phyloP scores from a whole-genome alignment of 306 rosid genomes.

The Prunus padus region DNA sequence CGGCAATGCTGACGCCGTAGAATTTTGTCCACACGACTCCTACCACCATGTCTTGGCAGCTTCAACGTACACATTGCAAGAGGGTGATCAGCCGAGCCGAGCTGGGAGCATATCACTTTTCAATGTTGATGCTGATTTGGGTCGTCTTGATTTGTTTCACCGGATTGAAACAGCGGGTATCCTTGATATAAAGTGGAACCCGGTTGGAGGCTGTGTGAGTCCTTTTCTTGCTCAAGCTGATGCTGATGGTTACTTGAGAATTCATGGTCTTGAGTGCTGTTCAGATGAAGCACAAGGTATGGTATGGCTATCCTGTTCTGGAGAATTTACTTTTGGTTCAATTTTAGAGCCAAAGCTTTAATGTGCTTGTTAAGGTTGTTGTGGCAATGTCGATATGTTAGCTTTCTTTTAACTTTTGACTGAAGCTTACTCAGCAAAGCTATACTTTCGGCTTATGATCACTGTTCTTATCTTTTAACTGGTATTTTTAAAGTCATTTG shows the following conservation, averaged over 20 bases:
- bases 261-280: conserved; percentile 42
- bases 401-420: neutral
- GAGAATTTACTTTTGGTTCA: neutral
- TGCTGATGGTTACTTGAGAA: conserved; percentile 81
- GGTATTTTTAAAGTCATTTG: conserved; percentile 16
- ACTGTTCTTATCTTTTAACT: neutral
- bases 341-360: neutral
- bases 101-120: conserved; percentile 78
- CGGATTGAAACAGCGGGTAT: conserved; percentile 59
- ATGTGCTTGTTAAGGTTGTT: neutral
- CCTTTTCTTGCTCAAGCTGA: conserved; percentile 74
- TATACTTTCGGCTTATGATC: neutral
- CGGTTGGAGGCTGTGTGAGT: conserved; percentile 36
- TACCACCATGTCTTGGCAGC: conserved; percentile 63
- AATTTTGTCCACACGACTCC: conserved; percentile 70
- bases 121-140: conserved; percentile 36
- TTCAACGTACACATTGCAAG: conserved; percentile 76
- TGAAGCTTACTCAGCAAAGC: no score
- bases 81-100: conserved; percentile 63
- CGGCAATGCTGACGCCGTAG: conserved; percentile 89
- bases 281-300: conserved; percentile 54
- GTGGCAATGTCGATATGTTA: neutral
- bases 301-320: conserved; percentile 41
- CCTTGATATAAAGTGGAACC: conserved; percentile 85
- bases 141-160: conserved; percentile 45